Evolutionary conservation across 495 filamentous ascomycete genomes (phyloP).

Genomic region (Penicillium lividum): DNA sequence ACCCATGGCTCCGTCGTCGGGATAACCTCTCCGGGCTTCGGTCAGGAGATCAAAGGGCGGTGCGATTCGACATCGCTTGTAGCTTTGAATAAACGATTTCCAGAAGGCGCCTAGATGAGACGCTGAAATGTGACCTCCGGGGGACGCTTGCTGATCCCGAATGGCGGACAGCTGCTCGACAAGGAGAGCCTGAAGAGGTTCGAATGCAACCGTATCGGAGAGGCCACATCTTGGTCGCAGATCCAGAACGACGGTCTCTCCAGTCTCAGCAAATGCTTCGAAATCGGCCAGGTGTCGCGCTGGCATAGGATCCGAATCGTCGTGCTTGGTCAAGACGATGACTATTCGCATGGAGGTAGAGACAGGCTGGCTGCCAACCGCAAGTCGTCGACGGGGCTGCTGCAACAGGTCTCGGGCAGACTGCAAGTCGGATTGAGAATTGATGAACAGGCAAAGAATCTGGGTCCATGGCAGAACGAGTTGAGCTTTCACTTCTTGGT

Average conservation of each 20-base stretch:
- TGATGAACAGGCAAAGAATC: slow-evolving; percentile 19
- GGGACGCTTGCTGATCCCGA: neutral
- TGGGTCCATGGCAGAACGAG: slow-evolving; percentile 18
- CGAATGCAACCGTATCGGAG: slow-evolving; percentile 12
- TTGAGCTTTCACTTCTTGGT: slow-evolving; percentile 13
- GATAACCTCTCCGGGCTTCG: slow-evolving; percentile 5
- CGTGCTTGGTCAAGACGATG: slow-evolving; percentile 10
- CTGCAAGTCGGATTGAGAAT: slow-evolving; percentile 9
- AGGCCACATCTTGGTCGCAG: slow-evolving; percentile 9
- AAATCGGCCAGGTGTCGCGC: neutral
- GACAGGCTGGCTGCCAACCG: slow-evolving; percentile 9
- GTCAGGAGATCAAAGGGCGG: slow-evolving; percentile 10
- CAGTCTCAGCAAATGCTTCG: neutral
- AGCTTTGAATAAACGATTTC: slow-evolving; percentile 6
- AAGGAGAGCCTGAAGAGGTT: slow-evolving; percentile 9
- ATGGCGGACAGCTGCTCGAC: neutral
- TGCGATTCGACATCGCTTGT: neutral
- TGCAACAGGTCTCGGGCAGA: slow-evolving; percentile 4
- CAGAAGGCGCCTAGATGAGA: slow-evolving; percentile 12
- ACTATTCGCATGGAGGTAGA: slow-evolving; percentile 5
- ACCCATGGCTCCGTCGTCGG: neutral
- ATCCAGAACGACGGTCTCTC: slow-evolving; percentile 8
- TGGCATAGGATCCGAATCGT: neutral
- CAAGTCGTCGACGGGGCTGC: slow-evolving; percentile 5
- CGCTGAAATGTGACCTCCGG: slow-evolving; percentile 8